Base-by-base conservation (phyloP, 768 basidiomycete genomes). In the Leccinum imitatum region DNA sequence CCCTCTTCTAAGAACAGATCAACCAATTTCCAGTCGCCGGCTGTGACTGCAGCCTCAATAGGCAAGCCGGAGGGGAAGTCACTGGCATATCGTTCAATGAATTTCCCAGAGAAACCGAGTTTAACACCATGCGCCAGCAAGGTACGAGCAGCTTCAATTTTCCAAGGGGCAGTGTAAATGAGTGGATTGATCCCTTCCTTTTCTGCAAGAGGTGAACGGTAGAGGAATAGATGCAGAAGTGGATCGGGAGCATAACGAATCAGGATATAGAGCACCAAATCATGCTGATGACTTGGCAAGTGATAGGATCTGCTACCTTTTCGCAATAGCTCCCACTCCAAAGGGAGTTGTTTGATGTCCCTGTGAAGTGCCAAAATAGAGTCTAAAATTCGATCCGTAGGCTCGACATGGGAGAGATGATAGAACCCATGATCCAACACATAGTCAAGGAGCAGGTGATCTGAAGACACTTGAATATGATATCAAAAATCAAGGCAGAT, bases 221-320 rank as follows among this genome's bases (percentile, higher is more conserved):
- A 7, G 7, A 48, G 47, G 14, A 48, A 48, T 48, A 23, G 19
- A 15, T 7, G 21, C 21, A 48, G 47, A 0, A 48, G 21, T 1
- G 21, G 21, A 6, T 48, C 14, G 14, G 14, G 14, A 23, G 47
- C 47, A 48, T 48, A 15, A 23, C 21, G 14, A 10, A 48, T 48
- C 6, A 48, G 6, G 3, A 48, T 48, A 23, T 21, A 48, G 47
- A 48, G 21, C 47, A 48, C 47, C 23, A 48, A 4, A 10, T 8
- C 14, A 14, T 48, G 21, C 8, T 48, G 6, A 11, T 4, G 6
- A 13, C 21, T 23, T 48, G 47, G 47, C 3, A 48, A 3, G 1
- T 1, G 2, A 3, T 41, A 1, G 3, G 8, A 0, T 27, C 3
- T 3, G 23, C 0, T 6, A 41, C 3, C 7, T n/a, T 17, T 4